phyloP scores from a whole-genome alignment of 192 early-diverging fungal species.

The Backusella tarrabulga region DNA sequence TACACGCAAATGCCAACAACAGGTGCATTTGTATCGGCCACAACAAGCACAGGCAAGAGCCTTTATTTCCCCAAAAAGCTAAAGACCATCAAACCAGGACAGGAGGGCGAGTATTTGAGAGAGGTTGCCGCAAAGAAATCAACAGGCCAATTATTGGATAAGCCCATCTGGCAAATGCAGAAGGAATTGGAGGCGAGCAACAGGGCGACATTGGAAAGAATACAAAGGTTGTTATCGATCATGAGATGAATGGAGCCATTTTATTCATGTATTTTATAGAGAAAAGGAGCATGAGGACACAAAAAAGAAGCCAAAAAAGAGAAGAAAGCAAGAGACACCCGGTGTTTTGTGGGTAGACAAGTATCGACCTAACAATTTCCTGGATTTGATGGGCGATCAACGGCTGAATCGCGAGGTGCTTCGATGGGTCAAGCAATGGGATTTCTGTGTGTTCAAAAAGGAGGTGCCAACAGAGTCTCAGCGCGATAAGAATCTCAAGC shows the following conservation, averaged over 20 bases:
- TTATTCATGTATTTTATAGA: neutral
- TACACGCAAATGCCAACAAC: slow-evolving; percentile 43
- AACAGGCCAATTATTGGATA: slow-evolving; percentile 3
- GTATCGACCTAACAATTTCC: slow-evolving; percentile 76
- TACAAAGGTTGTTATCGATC: slow-evolving; percentile 4
- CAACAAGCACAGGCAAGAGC: slow-evolving; percentile 26
- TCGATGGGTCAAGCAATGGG: slow-evolving; percentile 96
- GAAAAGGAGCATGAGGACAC: neutral
- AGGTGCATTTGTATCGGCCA: slow-evolving; percentile 42
- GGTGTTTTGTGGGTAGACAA: slow-evolving; percentile 84
- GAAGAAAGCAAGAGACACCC: neutral
- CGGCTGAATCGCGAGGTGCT: slow-evolving; percentile 84
- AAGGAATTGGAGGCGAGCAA: slow-evolving; percentile 4
- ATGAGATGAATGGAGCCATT: neutral
- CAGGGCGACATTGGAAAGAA: neutral
- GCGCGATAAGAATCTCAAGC: slow-evolving; percentile 21
- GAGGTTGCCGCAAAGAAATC: neutral
- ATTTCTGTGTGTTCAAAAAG: slow-evolving; percentile 87
- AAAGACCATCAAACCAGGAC: slow-evolving; percentile 12
- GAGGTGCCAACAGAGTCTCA: slow-evolving; percentile 14
- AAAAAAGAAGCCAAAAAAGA: neutral
- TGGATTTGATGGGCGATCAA: slow-evolving; percentile 91
- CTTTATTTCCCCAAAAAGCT: slow-evolving; percentile 47
- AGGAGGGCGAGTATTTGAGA: neutral
- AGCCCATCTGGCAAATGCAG: slow-evolving; percentile 23